Percentiles rank a stretch among this genome's conserved stretches.
Evolutionary conservation across 495 filamentous ascomycete genomes (phyloP).

Genomic region (Xylaria palmicola): DNA sequence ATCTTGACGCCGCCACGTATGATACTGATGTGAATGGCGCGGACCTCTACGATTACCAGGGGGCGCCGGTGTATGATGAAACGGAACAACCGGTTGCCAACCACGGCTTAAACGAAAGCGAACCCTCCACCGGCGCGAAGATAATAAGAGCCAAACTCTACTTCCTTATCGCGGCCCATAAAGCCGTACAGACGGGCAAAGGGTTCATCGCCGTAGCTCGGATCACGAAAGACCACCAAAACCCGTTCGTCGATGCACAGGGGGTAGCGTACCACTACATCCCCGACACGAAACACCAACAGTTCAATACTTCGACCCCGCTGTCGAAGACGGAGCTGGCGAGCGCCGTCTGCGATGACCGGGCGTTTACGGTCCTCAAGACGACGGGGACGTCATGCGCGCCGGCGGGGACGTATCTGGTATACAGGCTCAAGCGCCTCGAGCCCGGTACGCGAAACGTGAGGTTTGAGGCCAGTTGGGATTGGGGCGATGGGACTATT

Average conservation of each 20-base stretch:
- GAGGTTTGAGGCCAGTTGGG: background rate
- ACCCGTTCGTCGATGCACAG: background rate
- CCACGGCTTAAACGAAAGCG: background rate
- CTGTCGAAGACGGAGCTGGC: background rate
- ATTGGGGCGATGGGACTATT: background rate
- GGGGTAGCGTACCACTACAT: background rate
- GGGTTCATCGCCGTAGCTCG: background rate
- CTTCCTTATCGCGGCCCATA: background rate
- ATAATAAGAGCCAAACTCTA: background rate
- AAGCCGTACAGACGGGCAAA: background rate
- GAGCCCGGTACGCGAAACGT: background rate
- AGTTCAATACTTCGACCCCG: background rate
- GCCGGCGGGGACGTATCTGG: background rate
- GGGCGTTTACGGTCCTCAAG: background rate
- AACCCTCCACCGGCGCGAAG: background rate
- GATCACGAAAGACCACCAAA: background rate
- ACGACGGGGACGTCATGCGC: background rate
- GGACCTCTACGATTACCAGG: background rate
- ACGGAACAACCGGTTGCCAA: background rate
- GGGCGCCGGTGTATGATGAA: background rate
- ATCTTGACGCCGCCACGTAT: background rate
- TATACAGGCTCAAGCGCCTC: background rate
- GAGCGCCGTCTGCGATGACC: background rate
- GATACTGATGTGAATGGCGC: background rate
- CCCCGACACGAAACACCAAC: background rate